Evolutionary conservation across 768 basidiomycete genomes (phyloP).

Genomic region (Leccinum sublutescens): DNA sequence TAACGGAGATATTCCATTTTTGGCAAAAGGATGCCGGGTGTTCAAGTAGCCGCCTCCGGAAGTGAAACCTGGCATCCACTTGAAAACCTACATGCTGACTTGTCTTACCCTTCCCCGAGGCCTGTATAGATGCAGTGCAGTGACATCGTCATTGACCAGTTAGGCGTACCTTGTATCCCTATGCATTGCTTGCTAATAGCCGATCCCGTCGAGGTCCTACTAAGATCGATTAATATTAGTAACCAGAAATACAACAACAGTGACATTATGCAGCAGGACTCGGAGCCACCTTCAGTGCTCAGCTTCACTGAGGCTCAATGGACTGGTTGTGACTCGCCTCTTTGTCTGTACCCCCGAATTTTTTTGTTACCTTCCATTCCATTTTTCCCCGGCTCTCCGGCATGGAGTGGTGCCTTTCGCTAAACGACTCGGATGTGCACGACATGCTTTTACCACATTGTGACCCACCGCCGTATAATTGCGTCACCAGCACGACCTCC

Average conservation of each 20-base stretch:
- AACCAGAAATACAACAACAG: conserved; percentile 6
- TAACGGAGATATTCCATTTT: not conserved
- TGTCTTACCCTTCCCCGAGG: conserved; percentile 6
- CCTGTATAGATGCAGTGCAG: conserved; percentile 19
- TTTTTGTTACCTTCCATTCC: conserved; percentile 1
- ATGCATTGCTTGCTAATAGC: conserved; percentile 18
- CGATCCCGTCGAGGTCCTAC: conserved; percentile 8
- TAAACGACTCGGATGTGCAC: conserved; percentile 8
- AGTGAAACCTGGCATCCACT: not conserved
- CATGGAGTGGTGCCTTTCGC: conserved; percentile 9
- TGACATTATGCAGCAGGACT: not conserved
- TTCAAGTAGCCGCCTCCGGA: conserved; percentile 22
- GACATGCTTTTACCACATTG: conserved; percentile 18
- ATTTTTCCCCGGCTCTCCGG: conserved; percentile 8
- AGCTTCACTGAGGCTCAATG: not conserved
- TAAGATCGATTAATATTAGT: conserved; percentile 1
- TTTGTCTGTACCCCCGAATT: not conserved
- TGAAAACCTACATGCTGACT: conserved; percentile 5
- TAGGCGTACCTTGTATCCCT: conserved; percentile 18
- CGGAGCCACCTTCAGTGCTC: not conserved
- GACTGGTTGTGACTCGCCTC: conserved; percentile 1
- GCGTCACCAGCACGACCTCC: conserved; percentile 3
- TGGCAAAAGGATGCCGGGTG: conserved; percentile 13
- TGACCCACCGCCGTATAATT: not conserved
- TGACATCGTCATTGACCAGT: conserved; percentile 16